phyloP scores from a whole-genome alignment of 2,329 filamentous ascomycete genomes.

The Annulohypoxylon truncatum region DNA sequence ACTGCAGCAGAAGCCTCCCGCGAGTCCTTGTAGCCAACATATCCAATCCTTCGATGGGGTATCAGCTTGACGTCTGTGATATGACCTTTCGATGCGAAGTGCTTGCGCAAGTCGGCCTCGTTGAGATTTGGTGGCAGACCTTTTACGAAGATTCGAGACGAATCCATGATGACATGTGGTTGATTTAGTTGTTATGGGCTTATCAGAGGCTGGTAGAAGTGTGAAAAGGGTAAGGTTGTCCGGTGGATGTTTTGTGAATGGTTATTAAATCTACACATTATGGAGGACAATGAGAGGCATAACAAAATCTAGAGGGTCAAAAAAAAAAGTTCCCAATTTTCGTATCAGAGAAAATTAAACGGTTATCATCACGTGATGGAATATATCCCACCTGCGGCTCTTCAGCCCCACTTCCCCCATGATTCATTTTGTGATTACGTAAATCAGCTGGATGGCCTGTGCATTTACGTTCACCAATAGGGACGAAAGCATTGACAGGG shows the following conservation, averaged over 20 bases:
- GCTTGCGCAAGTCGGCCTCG: constrained; percentile 86
- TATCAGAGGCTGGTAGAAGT: neutral
- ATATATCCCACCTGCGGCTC: constrained; percentile 27
- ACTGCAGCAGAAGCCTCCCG: constrained; percentile 85
- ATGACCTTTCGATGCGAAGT: constrained; percentile 81
- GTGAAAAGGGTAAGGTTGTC: neutral
- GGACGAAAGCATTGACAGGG: constrained; percentile 4
- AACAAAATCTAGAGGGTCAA: neutral
- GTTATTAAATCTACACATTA: neutral
- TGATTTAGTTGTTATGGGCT: neutral
- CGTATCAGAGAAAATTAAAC: constrained; percentile 13
- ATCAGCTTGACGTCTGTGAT: constrained; percentile 95
- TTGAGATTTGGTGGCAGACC: constrained; percentile 86
- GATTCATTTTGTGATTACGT: constrained; percentile 6
- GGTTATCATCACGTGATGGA: constrained; percentile 36
- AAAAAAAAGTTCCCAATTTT: constrained; percentile 27
- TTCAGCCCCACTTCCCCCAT: constrained; percentile 20
- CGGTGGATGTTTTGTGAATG: neutral
- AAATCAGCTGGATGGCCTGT: constrained; percentile 4
- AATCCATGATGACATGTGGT: constrained; percentile 54
- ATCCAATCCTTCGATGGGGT: constrained; percentile 89
- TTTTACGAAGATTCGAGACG: constrained; percentile 82
- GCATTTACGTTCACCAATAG: neutral
- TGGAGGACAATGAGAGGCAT: neutral
- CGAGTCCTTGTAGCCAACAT: constrained; percentile 89